Base-by-base conservation (phyloP, 352 stramenopile species). In the Pythium sukuiense region DNA sequence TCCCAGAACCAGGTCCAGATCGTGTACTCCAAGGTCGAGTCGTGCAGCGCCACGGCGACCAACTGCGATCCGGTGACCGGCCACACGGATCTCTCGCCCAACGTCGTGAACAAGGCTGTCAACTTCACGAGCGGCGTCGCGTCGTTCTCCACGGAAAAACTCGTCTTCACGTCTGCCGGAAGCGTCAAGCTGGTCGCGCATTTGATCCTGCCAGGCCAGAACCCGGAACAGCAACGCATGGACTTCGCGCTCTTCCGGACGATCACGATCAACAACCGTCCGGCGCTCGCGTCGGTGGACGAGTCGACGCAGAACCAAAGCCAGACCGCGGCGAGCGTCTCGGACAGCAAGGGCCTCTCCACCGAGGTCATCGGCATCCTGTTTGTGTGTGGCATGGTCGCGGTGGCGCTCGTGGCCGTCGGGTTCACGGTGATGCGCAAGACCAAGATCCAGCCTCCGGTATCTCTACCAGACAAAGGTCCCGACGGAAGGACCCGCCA, bases 361-460 rank as follows among this genome's bases (percentile, higher is more conserved):
- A 90, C 85, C 0, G 66, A 89, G 58, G 66, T 81, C 13, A 71
- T 92, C 16, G 81, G 76, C 61, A 74, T 88, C 20, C 78, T 91
- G 56, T 88, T 89, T 56, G 87, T 93, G 33, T 76, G 77, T 24
- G 81, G 81, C 16, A 88, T 93, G 58, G 85, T 90, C 6, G 83
- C 76, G 13, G 70, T 88, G 45, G 83, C 81, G 26, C 69, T 92
- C 55, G 65, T 77, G 6, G 80, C 77, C 29, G 88, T 91, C 24
- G 85, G 84, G 6, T 87, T 90, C 61, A 76, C 80, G 11, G 89
- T 83, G 45, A 74, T 84, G n/a, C 87, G 81, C 50, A 79, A 66
- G 58, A 63, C 57, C 24, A 61, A 63, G 29, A 63, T 68, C 26
- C 50, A 67, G 16, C 61, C 37, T 18, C 1, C 41, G 54, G 6